Conservation (phyloP, 2,329 filamentous ascomycete species). For the Cladosporium sp. region DNA sequence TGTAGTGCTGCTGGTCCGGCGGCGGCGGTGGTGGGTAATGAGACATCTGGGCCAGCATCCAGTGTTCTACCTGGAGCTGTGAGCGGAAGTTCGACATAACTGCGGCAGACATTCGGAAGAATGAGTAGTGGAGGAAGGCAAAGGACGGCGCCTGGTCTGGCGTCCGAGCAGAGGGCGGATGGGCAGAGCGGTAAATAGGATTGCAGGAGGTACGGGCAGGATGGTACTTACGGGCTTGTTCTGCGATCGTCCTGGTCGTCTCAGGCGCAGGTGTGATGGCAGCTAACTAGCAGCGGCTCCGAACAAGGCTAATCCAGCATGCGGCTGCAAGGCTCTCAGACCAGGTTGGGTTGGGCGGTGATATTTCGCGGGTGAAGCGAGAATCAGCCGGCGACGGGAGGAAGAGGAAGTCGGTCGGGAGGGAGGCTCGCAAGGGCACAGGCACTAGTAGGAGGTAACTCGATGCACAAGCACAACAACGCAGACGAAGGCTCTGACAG, state of each 20-base stretch:
- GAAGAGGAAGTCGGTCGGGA: constrained; percentile 11
- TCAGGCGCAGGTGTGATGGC: constrained; percentile 16
- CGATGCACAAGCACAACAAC: too few relatives aligned
- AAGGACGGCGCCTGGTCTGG: constrained; percentile 14
- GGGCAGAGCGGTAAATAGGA: constrained; percentile 13
- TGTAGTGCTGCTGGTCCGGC: constrained; percentile 39
- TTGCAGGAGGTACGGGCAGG: constrained; percentile 11
- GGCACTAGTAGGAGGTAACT: too few relatives aligned
- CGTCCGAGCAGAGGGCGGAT: constrained; percentile 6
- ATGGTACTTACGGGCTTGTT: constrained; percentile 17
- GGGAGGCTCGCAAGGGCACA: not conserved
- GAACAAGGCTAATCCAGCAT: constrained; percentile 17
- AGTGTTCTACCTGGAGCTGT: constrained; percentile 37
- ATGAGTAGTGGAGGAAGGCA: constrained; percentile 6
- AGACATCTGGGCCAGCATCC: constrained; percentile 40
- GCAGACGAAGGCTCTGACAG: not conserved
- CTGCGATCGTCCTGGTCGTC: constrained; percentile 15
- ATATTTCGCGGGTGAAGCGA: constrained; percentile 18
- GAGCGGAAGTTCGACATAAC: constrained; percentile 37
- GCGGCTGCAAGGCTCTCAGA: constrained; percentile 19
- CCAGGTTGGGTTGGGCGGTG: constrained; percentile 19
- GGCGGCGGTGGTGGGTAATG: constrained; percentile 38
- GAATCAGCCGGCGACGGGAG: constrained; percentile 17
- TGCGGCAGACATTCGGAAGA: constrained; percentile 32
- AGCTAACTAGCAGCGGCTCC: constrained; percentile 18